A percentile compares a stretch with the other conserved stretches of the same genome.
Conservation (phyloP, 768 basidiomycete genomes). For the Tricholoma hemisulphureum region DNA sequence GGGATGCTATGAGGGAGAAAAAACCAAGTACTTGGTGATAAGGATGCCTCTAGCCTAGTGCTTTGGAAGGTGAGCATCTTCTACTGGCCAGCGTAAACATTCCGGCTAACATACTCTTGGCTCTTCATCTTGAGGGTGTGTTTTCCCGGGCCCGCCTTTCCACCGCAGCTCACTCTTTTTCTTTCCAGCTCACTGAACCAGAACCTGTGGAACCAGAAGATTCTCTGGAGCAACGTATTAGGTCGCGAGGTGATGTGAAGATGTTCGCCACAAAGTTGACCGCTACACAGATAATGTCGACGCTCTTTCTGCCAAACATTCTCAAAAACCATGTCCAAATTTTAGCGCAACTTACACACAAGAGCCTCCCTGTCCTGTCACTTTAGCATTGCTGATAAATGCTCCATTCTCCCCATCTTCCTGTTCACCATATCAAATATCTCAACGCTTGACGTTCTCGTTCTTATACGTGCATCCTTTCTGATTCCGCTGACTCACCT, state of each 20-base stretch:
- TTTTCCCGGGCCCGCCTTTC: neutral
- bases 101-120: neutral
- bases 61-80: slow-evolving; percentile 5
- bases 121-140: neutral
- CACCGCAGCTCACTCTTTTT: neutral
- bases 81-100: neutral
- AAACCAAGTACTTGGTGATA: neutral
- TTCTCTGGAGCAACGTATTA: neutral
- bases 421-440: neutral
- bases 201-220: neutral
- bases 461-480: neutral
- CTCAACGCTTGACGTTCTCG: neutral
- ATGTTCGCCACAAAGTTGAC: neutral
- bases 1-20: neutral
- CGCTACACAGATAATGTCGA: neutral
- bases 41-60: neutral
- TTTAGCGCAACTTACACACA: neutral
- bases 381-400: slow-evolving; percentile 1
- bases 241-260: neutral
- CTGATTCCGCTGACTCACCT: neutral
- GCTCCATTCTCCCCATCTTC: slow-evolving; percentile 1
- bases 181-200: neutral
- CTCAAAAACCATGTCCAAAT: neutral
- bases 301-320: neutral
- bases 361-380: slow-evolving; percentile 1